phyloP scores from a whole-genome alignment of 2,329 filamentous ascomycete species.

The Lecanoromycetidae sp. region DNA sequence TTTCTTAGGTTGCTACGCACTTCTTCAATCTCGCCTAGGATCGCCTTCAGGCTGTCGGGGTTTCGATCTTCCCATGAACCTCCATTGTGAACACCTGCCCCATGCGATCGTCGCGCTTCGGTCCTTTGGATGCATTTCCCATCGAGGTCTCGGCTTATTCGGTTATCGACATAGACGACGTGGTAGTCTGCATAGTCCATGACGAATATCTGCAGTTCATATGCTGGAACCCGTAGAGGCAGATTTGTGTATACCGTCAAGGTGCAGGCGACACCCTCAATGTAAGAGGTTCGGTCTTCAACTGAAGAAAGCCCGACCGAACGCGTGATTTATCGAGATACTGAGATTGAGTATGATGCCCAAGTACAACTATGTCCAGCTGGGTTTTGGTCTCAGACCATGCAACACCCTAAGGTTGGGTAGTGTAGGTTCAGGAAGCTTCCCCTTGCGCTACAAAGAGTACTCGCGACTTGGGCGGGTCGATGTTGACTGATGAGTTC shows the following conservation, averaged over 20 bases:
- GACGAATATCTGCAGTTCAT: conserved; percentile 6
- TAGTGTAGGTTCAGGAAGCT: no score
- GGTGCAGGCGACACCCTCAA: no score
- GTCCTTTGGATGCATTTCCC: conserved; percentile 13
- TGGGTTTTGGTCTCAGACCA: no score
- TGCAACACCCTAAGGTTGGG: no score
- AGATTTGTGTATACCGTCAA: neutral
- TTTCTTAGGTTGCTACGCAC: conserved; percentile 38
- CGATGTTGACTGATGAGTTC: no score
- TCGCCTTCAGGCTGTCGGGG: conserved; percentile 20
- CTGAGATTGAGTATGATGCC: no score
- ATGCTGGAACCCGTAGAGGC: conserved; percentile 6
- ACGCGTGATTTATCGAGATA: no score
- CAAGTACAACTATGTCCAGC: no score
- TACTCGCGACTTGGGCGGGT: no score
- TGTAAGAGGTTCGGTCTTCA: no score
- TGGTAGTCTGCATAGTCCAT: conserved; percentile 35
- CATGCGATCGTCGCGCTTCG: conserved; percentile 1
- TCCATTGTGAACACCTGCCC: conserved; percentile 21
- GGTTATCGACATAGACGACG: conserved; percentile 34
- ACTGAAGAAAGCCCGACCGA: no score
- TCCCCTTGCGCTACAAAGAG: no score
- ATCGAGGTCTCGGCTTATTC: conserved; percentile 25
- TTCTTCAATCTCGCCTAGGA: conserved; percentile 29
- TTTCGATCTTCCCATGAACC: conserved; percentile 11